Base-by-base conservation (phyloP, 495 filamentous ascomycete species). In the Penicillium antarcticum region DNA sequence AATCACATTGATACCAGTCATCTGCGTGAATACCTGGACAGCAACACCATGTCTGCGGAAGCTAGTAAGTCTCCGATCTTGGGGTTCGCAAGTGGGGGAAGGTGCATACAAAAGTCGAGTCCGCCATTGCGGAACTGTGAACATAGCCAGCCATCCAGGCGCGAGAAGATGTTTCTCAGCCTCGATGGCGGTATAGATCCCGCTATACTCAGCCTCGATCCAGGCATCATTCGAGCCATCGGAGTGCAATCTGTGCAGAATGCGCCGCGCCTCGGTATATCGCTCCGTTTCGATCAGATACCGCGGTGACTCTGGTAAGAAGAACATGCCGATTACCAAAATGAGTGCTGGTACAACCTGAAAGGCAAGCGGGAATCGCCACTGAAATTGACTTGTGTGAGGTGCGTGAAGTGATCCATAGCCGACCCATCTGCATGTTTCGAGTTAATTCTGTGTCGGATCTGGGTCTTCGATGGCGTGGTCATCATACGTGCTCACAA, bases 1-100 rank as follows among this genome's bases (percentile, higher is more conserved):
- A 46, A 85, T 83, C 18, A 85, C 80, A 63, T 83, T 76, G 51
- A 76, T 69, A 17, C 73, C 74, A n/a, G 74, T 78, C 63, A 78
- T 74, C 40, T 79, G 75, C 16, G 71, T 71, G 41, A 74, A 71
- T 13, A 62, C 61, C 47, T 74, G 69, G 4, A 72, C 64, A 8
- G 56, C 52, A 37, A 65, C 53, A 17, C 69, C 69, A 21, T 66
- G 66, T 12, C 69, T 69, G 11, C 5, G 55, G 6, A 64, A 41
- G 67, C 48, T n/a, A 55, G 60, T 40, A 21, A 48, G 39, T 33
- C 63, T 60, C 34, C 13, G 3, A 13, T n/a, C 6, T 12, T 19
- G 3, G 8, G 16, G 31, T 11, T 19, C 10, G 18, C 18, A 42
- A 36, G 5, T n/a, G 14, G 18, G 19, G 16, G n/a, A 17, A 21